These are phyloP conservation scores for Balakata baccata DNA, from an alignment of 345 rosid species.

Conservation along the genomic window DNA sequence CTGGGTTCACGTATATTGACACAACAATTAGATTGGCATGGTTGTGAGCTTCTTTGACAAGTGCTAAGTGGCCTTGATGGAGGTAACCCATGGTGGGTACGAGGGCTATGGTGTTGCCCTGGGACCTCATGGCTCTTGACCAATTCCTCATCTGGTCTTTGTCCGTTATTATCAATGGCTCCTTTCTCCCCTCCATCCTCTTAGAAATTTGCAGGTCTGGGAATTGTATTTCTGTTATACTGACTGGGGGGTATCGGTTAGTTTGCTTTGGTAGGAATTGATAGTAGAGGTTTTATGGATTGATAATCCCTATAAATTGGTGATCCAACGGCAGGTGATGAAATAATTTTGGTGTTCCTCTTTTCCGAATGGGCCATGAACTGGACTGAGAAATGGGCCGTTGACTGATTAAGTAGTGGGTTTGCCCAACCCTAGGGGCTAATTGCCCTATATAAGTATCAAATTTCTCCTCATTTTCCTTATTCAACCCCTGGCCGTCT, in stretches of 20 bases:
- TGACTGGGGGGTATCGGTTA: too few relatives aligned
- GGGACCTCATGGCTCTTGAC: slow-evolving; percentile 59
- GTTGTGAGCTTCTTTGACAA: slow-evolving; percentile 53
- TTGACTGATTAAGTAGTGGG: too few relatives aligned
- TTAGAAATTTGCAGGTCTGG: not conserved
- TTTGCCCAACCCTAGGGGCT: too few relatives aligned
- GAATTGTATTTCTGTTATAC: not conserved
- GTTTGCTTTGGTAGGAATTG: not conserved
- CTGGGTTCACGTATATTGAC: slow-evolving; percentile 89
- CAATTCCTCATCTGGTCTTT: slow-evolving; percentile 72
- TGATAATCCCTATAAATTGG: not conserved
- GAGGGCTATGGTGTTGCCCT: slow-evolving; percentile 63
- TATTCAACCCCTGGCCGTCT: too few relatives aligned
- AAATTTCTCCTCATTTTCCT: too few relatives aligned
- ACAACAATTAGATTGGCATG: slow-evolving; percentile 58
- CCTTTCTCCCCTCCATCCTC: slow-evolving; percentile 31
- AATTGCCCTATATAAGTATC: too few relatives aligned
- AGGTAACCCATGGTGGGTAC: slow-evolving; percentile 96
- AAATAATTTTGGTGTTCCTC: too few relatives aligned
- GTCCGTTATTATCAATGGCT: slow-evolving; percentile 49
- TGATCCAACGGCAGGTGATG: not conserved
- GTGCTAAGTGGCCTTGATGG: slow-evolving; percentile 78
- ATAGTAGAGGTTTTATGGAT: not conserved
- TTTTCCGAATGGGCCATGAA: too few relatives aligned
- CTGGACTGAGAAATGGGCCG: too few relatives aligned